Percentiles rank a stretch among this genome's conserved stretches.
phyloP scores from a whole-genome alignment of 192 early-diverging fungal genomes.

The Linnemannia hyalina region DNA sequence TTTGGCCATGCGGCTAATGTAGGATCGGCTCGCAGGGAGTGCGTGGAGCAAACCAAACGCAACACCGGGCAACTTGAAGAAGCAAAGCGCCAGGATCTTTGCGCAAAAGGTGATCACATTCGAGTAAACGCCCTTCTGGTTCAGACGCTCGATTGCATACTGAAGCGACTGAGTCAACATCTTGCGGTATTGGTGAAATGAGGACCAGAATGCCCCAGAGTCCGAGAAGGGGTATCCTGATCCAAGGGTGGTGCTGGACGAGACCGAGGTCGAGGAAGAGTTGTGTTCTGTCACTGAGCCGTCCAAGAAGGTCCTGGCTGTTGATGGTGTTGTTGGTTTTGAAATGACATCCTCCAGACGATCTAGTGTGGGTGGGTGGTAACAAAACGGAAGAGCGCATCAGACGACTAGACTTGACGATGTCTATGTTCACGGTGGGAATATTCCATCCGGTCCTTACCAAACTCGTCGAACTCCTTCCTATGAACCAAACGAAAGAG shows the following conservation, averaged over 20 bases:
- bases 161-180: constrained; percentile 54
- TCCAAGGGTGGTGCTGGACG: constrained; percentile 52
- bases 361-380: constrained; percentile 20
- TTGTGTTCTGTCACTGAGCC: constrained; percentile 55
- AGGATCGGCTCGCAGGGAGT: constrained; percentile 56
- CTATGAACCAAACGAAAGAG: constrained; percentile 9
- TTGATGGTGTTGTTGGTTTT: constrained; percentile 53
- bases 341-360: constrained; percentile 41
- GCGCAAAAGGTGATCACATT: constrained; percentile 66
- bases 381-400: neutral
- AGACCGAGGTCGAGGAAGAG: constrained; percentile 39
- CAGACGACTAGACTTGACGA: neutral
- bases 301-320: constrained; percentile 46
- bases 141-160: constrained; percentile 58
- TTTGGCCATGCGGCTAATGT: constrained; percentile 56
- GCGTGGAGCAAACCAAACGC: constrained; percentile 58
- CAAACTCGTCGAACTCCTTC: constrained; percentile 56
- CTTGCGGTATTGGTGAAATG: constrained; percentile 54
- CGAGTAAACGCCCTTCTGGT: constrained; percentile 61
- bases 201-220: constrained; percentile 46
- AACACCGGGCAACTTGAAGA: constrained; percentile 65
- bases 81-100: constrained; percentile 63
- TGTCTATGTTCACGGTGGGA: neutral
- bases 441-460: constrained; percentile 11
- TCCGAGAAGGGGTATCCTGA: constrained; percentile 51